Percentiles rank a stretch among this genome's conserved stretches.
phyloP scores from a whole-genome alignment of 139 green algal genomes.

The Tetradesmus lagerheimii region DNA sequence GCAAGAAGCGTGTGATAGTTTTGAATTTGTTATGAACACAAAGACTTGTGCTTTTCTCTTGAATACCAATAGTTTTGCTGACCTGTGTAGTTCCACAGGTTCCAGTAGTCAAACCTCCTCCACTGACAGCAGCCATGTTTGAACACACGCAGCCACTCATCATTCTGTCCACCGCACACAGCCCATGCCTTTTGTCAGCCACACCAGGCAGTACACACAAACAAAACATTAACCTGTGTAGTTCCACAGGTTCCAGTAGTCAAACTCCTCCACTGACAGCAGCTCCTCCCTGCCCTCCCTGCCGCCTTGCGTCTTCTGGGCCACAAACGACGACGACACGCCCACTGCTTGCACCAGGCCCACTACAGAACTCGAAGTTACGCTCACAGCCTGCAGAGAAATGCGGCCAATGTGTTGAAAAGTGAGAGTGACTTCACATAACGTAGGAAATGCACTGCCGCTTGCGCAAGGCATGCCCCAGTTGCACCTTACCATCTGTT shows the following conservation, averaged over 20 bases:
- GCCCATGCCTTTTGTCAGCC: not conserved
- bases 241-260: conserved; percentile 6
- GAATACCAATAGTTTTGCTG: not conserved
- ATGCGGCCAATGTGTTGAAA: not conserved
- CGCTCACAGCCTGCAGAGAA: not conserved
- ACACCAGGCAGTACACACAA: too few relatives aligned
- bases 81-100: too few relatives aligned
- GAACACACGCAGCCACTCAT: not conserved
- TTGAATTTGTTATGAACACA: not conserved
- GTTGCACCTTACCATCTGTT: too few relatives aligned
- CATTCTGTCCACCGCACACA: not conserved
- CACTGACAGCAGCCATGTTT: too few relatives aligned
- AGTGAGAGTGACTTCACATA: too few relatives aligned
- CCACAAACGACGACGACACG: not conserved
- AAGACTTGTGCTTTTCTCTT: not conserved
- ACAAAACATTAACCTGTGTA: too few relatives aligned
- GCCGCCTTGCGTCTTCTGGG: not conserved
- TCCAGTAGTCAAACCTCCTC: too few relatives aligned
- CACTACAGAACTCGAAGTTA: not conserved
- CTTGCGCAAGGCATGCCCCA: too few relatives aligned
- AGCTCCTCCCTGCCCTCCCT: not conserved
- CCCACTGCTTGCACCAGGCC: conserved; percentile 12
- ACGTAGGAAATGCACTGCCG: too few relatives aligned
- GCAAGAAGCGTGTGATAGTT: not conserved
- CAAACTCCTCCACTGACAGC: not conserved